Percentiles rank a stretch among this genome's conserved stretches.
These are phyloP conservation scores for Sutorius australiensis DNA, from an alignment of 768 basidiomycete species.

Conservation along the genomic window DNA sequence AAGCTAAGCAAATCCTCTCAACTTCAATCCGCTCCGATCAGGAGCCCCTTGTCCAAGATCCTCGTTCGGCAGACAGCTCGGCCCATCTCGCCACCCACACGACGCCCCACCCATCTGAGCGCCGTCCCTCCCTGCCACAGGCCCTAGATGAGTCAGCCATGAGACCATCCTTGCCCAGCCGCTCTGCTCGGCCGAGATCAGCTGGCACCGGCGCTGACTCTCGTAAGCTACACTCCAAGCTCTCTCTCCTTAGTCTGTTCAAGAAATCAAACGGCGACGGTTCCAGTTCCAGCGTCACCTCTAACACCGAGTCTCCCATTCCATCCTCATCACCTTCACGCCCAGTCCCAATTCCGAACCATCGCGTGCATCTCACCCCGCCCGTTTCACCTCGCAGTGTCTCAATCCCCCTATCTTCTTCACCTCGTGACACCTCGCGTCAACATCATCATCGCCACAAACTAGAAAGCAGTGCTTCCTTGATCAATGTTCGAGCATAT, in stretches of 20 bases:
- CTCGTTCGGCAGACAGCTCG: conserved; percentile 2
- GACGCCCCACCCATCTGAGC: conserved; percentile 33
- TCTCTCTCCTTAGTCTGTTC: conserved; percentile 72
- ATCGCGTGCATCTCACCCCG: conserved; percentile 17
- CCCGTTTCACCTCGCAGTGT: conserved; percentile 31
- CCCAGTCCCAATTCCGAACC: conserved; percentile 21
- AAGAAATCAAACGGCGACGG: conserved; percentile 50
- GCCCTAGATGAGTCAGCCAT: conserved; percentile 36
- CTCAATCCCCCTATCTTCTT: conserved; percentile 24
- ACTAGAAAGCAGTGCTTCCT: conserved; percentile 21
- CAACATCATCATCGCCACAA: conserved; percentile 18
- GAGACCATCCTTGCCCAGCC: conserved; percentile 29
- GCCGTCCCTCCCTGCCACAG: conserved; percentile 70
- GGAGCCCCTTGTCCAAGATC: conserved; percentile 5
- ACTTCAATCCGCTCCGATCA: conserved; percentile 14
- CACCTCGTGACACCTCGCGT: conserved; percentile 27
- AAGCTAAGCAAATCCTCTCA: conserved; percentile 19
- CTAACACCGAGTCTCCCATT: conserved; percentile 28
- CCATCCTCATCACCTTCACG: conserved; percentile 27
- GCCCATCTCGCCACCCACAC: neutral
- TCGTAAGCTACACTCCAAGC: conserved; percentile 60
- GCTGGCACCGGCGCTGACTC: conserved; percentile 66
- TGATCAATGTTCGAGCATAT: conserved; percentile 21
- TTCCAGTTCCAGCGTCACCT: conserved; percentile 34
- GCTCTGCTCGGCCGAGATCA: conserved; percentile 60